Percentiles rank a stretch among this genome's conserved stretches.
Conservation (phyloP, 768 basidiomycete species). For the Suillus plorans region DNA sequence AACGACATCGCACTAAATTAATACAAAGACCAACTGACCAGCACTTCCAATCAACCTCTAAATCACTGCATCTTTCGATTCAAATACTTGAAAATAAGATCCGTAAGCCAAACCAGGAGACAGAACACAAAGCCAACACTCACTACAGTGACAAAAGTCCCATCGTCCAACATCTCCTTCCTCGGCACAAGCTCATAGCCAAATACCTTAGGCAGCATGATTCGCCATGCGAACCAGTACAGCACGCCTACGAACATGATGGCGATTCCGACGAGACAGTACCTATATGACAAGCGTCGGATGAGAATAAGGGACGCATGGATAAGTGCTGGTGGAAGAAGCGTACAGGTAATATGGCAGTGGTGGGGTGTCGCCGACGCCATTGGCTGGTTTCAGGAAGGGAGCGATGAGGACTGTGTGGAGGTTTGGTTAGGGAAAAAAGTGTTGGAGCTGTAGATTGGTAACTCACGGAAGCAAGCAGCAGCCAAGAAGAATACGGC, state of each 20-base stretch:
- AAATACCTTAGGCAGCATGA: no score
- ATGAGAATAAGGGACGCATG: not conserved
- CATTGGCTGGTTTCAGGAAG: conserved; percentile 52
- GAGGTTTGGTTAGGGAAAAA: not conserved
- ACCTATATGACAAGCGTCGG: conserved; percentile 27
- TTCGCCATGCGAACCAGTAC: no score
- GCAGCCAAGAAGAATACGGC: conserved; percentile 55
- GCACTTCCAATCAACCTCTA: no score
- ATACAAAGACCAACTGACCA: no score
- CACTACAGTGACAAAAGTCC: no score
- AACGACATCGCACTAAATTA: no score
- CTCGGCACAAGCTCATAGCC: no score
- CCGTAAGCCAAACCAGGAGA: no score
- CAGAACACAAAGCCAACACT: no score
- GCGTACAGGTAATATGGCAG: conserved; percentile 54
- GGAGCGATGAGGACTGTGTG: conserved; percentile 52
- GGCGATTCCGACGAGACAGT: conserved; percentile 52
- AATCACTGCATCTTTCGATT: no score
- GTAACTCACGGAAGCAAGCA: conserved; percentile 46
- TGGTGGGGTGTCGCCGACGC: conserved; percentile 58
- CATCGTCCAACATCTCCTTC: no score
- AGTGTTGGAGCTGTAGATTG: rapidly evolving
- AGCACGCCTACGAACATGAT: conserved; percentile 45
- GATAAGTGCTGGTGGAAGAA: not conserved
- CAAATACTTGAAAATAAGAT: no score